Percentiles rank a stretch among this genome's conserved stretches.
phyloP scores from a whole-genome alignment of 208 protist species.

The Porcisia hertigi region DNA sequence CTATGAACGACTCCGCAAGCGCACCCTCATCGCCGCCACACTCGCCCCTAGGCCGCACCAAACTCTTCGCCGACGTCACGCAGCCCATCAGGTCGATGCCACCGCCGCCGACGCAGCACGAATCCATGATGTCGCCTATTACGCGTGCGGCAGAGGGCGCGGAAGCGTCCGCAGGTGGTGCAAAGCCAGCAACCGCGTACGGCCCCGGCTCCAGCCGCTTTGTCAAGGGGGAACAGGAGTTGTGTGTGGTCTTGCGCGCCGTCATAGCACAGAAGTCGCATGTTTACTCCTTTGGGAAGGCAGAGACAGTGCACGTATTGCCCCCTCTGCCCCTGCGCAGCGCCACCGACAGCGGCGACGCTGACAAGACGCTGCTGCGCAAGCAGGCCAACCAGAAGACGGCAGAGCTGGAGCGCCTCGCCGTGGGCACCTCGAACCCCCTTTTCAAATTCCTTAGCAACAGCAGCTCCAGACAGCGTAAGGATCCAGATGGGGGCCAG shows the following conservation, averaged over 20 bases:
- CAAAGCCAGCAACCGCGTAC: conserved; percentile 23
- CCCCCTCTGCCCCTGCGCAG: conserved; percentile 47
- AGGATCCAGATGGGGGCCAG: conserved; percentile 19
- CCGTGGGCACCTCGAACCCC: conserved; percentile 13
- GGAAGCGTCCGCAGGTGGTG: background rate
- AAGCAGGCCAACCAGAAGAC: conserved; percentile 19
- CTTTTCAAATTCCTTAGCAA: conserved; percentile 31
- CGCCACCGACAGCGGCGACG: conserved; percentile 16
- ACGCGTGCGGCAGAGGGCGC: background rate
- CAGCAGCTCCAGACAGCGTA: conserved; percentile 4
- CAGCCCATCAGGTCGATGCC: conserved; percentile 1
- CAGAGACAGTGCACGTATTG: conserved; percentile 81
- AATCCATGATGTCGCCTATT: background rate
- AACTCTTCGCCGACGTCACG: background rate
- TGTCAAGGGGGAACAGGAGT: conserved; percentile 36
- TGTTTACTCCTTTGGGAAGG: conserved; percentile 68
- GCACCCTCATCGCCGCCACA: background rate
- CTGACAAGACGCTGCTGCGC: conserved; percentile 8
- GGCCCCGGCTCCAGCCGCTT: conserved; percentile 29
- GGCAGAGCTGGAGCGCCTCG: conserved; percentile 16
- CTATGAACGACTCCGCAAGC: background rate
- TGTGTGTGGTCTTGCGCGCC: conserved; percentile 76
- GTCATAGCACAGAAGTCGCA: conserved; percentile 73
- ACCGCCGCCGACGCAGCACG: background rate
- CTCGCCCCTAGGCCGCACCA: background rate